Percentiles rank a stretch among this genome's conserved stretches.
phyloP scores from a whole-genome alignment of 2,329 filamentous ascomycete species.

The Alternaria incomplexa region DNA sequence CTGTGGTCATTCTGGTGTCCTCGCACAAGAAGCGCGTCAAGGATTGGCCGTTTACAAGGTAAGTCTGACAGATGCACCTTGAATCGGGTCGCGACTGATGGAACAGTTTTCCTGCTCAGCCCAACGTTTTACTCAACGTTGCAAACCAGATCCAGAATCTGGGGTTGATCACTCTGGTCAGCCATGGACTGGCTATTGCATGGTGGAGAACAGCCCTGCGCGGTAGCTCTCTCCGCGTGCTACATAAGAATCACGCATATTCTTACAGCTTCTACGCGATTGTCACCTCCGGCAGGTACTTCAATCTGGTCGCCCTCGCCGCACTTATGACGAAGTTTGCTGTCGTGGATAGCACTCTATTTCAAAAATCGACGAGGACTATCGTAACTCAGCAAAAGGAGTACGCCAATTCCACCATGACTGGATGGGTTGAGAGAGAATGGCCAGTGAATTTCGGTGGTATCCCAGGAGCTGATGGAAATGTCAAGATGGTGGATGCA shows the following conservation, averaged over 20 bases:
- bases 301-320: conserved; percentile 32
- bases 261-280: conserved; percentile 33
- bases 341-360: conserved; percentile 30
- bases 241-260: conserved; percentile 32
- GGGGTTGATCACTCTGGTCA: conserved; percentile 28
- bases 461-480: conserved; percentile 22
- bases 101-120: conserved; percentile 20
- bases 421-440: conserved; percentile 24
- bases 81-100: neutral
- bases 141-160: conserved; percentile 34
- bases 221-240: conserved; percentile 23
- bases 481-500: conserved; percentile 26
- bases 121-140: conserved; percentile 35
- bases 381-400: conserved; percentile 6
- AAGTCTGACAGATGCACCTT: neutral
- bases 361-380: conserved; percentile 25
- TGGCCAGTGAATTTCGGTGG: conserved; percentile 26
- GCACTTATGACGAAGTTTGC: conserved; percentile 36
- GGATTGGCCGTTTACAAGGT: neutral
- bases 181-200: conserved; percentile 31
- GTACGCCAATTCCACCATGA: conserved; percentile 27
- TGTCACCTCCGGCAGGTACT: conserved; percentile 25
- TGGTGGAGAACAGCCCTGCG: conserved; percentile 34
- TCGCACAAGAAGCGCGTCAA: neutral
- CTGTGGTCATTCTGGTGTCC: conserved; percentile 17